Evolutionary conservation across 345 rosid genomes (phyloP), one percentile per base, ranked within the genome.

Genomic region (Syzygium grande): DNA sequence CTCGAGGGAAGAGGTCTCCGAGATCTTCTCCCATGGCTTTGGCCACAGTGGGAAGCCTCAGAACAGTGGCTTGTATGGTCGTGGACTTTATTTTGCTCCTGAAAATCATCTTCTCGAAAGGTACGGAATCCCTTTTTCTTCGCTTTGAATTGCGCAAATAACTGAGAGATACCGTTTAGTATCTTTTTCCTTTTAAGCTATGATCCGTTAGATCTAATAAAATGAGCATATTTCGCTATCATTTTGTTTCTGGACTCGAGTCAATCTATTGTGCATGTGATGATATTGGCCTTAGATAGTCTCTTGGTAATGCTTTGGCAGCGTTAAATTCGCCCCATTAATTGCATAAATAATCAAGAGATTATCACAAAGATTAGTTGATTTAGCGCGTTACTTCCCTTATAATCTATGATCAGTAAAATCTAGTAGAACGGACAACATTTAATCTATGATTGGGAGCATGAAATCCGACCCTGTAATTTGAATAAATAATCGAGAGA

Each of bases 51-150:
- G 87, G 51, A 83, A 86, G 86, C 90, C 87, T 7, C 68, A 51
- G 59, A 92, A 92, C 89, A 83, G 84, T 51, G 95, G 95, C 1
- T 88, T 93, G 87, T 91, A 89, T 84, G 98, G 99, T 0, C 68
- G 89, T 38, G 99, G 99, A 19, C 46, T 95, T 85, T 93, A 95
- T 91, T 91, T 96, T 78, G 91, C 92, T 9, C 97, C 99, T 1
- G 96, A 93, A 86, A 86, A 92, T 89, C 91, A 92, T 83, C 94
- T 97, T 55, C 86, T 93, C 25, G 97, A 94, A 46, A 92, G 99
- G 99, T 96, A 87, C 89, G 23, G 21, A 21, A 87, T 6, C 53
- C 51, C 22, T 51, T 86, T 59, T 14, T 46, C 2, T 30, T 13
- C 49, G 14, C 14, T n/a, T 52, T 59, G 29, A 46, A 68, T 4